These are phyloP conservation scores for Cutaneotrichosporon dermatis DNA, from an alignment of 1,284 basidiomycete species.

Conservation along the genomic window DNA sequence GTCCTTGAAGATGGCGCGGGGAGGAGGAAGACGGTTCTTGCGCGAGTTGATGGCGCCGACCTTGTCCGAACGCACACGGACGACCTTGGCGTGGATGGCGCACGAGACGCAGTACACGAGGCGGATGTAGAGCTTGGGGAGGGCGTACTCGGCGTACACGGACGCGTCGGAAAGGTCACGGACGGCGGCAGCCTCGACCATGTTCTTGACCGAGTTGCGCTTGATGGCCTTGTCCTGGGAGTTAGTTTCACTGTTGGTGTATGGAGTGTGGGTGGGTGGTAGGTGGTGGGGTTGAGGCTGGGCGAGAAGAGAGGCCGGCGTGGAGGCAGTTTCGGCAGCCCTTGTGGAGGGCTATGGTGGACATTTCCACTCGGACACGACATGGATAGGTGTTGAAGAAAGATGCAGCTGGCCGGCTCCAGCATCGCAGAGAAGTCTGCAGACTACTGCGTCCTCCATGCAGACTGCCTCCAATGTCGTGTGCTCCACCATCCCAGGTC, in stretches of 20 bases:
- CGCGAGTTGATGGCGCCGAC: conserved; percentile 60
- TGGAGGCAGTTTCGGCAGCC: no score
- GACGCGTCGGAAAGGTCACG: conserved; percentile 95
- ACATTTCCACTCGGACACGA: no score
- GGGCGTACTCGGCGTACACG: conserved; percentile 92
- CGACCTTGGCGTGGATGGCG: conserved; percentile 98
- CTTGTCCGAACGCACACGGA: conserved; percentile 89
- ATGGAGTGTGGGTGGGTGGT: no score
- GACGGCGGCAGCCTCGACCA: conserved; percentile 97
- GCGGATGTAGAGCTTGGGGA: conserved; percentile 99
- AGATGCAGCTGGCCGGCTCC: no score
- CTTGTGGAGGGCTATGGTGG: no score
- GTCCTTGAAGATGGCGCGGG: conserved; percentile 95
- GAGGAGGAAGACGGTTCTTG: conserved; percentile 92
- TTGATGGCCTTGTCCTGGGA: conserved; percentile 97
- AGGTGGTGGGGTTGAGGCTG: no score
- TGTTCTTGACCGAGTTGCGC: conserved; percentile 98
- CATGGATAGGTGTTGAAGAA: no score
- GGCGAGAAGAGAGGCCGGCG: no score
- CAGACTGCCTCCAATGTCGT: no score
- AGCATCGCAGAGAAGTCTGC: no score
- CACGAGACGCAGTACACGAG: conserved; percentile 98
- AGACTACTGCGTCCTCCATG: no score
- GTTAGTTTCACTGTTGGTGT: conserved; percentile 1
- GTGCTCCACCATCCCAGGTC: no score